Evolutionary conservation across 2,329 filamentous ascomycete species (phyloP).

Genomic region (Fusarium odoratissimum): DNA sequence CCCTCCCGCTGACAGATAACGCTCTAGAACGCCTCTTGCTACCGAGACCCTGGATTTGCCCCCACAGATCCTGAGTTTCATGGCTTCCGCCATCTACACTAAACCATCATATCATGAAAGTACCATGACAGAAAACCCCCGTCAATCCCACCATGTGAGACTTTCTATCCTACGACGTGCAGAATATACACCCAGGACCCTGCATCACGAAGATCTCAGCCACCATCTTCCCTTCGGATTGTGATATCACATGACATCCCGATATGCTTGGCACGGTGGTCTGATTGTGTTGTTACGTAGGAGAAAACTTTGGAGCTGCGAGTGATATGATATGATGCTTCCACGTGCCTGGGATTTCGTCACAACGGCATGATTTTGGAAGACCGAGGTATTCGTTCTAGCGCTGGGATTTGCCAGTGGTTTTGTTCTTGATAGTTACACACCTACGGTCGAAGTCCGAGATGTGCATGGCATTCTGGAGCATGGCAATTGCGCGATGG

Average conservation of each 20-base stretch:
- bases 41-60: not conserved
- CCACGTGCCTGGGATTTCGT: slow-evolving; percentile 7
- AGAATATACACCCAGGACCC: slow-evolving; percentile 1
- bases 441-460: not conserved
- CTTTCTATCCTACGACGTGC: not conserved
- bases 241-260: slow-evolving; percentile 5
- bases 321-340: slow-evolving; percentile 24
- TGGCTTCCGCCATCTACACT: not conserved
- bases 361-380: not conserved
- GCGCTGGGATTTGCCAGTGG: not conserved
- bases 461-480: not conserved
- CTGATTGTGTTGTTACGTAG: slow-evolving; percentile 10
- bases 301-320: not conserved
- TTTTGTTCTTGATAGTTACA: not conserved
- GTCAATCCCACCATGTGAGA: slow-evolving; percentile 16
- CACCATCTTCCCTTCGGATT: not conserved
- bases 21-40: slow-evolving; percentile 1
- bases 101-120: not conserved
- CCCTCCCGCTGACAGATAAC: not conserved
- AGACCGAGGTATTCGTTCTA: not conserved
- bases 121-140: not conserved
- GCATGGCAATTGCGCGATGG: not conserved
- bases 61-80: not conserved
- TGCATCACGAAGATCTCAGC: slow-evolving; percentile 17
- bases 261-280: slow-evolving; percentile 14